phyloP scores from a whole-genome alignment of 2,329 filamentous ascomycete species.

The Alternaria metachromatica region DNA sequence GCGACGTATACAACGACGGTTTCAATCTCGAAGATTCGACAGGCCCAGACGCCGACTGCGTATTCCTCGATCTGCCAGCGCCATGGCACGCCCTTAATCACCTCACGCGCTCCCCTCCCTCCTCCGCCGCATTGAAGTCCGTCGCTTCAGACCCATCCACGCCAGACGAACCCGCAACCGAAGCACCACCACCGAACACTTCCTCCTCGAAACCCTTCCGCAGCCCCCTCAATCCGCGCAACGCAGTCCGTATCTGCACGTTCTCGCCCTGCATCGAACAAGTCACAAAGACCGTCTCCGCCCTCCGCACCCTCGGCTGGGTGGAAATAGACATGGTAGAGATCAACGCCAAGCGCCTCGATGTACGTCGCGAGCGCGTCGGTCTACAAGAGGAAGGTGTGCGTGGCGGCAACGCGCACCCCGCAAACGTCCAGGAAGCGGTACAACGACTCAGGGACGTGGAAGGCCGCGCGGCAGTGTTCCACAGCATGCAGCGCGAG shows the following conservation, averaged over 20 bases:
- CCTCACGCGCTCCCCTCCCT: conserved; percentile 63
- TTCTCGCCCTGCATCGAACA: conserved; percentile 98
- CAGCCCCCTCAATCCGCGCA: conserved; percentile 72
- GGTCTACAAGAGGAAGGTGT: conserved; percentile 73
- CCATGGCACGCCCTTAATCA: conserved; percentile 82
- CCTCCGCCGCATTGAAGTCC: conserved; percentile 34
- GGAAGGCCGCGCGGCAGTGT: conserved; percentile 71
- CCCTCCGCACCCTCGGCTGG: conserved; percentile 83
- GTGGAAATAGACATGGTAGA: conserved; percentile 93
- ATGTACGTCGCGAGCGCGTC: conserved; percentile 81
- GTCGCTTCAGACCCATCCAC: conserved; percentile 32
- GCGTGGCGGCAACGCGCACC: conserved; percentile 70
- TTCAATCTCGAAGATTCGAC: conserved; percentile 62
- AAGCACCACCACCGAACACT: conserved; percentile 4
- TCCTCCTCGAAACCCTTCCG: conserved; percentile 30
- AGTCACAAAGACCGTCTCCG: conserved; percentile 82
- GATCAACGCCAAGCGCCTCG: conserved; percentile 77
- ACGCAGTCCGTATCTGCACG: conserved; percentile 81
- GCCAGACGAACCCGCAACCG: conserved; percentile 44
- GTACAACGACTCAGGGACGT: conserved; percentile 75
- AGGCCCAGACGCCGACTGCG: conserved; percentile 63
- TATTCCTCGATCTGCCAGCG: conserved; percentile 82
- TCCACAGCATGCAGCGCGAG: conserved; percentile 58
- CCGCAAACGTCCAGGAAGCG: conserved; percentile 80
- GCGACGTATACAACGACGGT: conserved; percentile 79